A percentile compares a stretch with the other conserved stretches of the same genome.
These are phyloP conservation scores for Aspergillus bertholletiae DNA, from an alignment of 495 filamentous ascomycete species.

Conservation along the genomic window DNA sequence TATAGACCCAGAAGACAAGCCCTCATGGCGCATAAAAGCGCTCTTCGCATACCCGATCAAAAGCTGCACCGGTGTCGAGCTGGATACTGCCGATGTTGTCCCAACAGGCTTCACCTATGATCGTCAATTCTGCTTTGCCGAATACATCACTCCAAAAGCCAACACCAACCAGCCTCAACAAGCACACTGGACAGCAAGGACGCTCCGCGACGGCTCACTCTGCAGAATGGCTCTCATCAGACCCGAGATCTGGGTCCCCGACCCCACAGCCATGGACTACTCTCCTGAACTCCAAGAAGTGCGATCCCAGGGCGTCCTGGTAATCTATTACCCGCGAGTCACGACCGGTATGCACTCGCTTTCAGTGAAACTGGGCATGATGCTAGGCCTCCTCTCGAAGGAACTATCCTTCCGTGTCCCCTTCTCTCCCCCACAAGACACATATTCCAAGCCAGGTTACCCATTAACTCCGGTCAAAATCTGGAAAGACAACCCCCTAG, in stretches of 20 bases:
- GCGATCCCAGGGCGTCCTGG: constrained; percentile 34
- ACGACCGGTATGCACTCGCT: neutral
- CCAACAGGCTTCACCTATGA: constrained; percentile 76
- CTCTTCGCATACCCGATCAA: constrained; percentile 88
- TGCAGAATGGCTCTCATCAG: constrained; percentile 67
- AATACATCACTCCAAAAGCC: constrained; percentile 46
- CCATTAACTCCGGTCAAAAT: constrained; percentile 62
- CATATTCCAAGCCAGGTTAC: constrained; percentile 59
- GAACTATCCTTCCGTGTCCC: constrained; percentile 56
- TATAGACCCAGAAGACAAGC: constrained; percentile 12
- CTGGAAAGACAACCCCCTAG: constrained; percentile 66
- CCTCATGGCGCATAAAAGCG: constrained; percentile 64
- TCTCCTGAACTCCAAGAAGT: constrained; percentile 34
- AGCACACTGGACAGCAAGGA: constrained; percentile 71
- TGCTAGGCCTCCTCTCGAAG: constrained; percentile 18
- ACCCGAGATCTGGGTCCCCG: constrained; percentile 78
- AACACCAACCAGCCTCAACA: constrained; percentile 28
- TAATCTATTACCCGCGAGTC: constrained; percentile 35
- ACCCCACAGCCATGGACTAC: constrained; percentile 48
- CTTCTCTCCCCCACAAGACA: constrained; percentile 53
- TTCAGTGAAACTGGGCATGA: constrained; percentile 14
- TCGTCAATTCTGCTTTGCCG: constrained; percentile 78
- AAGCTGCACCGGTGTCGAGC: constrained; percentile 77
- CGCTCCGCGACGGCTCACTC: constrained; percentile 64
- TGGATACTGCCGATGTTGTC: constrained; percentile 62